phyloP scores from a whole-genome alignment of 2,329 filamentous ascomycete genomes.

The Epichloe gansuensis region DNA sequence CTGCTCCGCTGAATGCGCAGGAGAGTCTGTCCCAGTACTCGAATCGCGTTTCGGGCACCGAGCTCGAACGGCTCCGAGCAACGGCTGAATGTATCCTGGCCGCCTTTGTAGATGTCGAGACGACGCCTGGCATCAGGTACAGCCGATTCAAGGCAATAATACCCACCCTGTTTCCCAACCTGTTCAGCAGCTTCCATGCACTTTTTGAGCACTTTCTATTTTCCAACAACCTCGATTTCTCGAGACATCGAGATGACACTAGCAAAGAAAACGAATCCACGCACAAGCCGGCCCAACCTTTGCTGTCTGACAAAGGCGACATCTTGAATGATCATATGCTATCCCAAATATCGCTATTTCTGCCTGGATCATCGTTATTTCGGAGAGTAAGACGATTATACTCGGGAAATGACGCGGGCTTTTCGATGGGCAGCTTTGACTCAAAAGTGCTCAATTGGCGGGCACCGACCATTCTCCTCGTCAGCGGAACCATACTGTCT shows the following conservation, averaged over 20 bases:
- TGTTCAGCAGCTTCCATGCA: constrained; percentile 55
- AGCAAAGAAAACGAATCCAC: neutral
- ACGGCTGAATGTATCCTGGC: constrained; percentile 53
- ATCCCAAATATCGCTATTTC: constrained; percentile 61
- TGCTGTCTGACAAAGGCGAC: constrained; percentile 39
- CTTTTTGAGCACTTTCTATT: constrained; percentile 68
- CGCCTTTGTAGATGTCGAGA: constrained; percentile 53
- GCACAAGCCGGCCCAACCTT: constrained; percentile 28
- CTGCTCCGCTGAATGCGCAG: constrained; percentile 51
- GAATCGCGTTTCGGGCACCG: constrained; percentile 38
- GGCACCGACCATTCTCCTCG: constrained; percentile 59
- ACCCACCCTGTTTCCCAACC: constrained; percentile 46
- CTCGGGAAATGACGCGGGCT: constrained; percentile 56
- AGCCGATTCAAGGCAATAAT: constrained; percentile 47
- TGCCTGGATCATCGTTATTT: constrained; percentile 52
- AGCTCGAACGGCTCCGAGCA: constrained; percentile 44
- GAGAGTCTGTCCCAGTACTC: constrained; percentile 52
- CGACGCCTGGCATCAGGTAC: constrained; percentile 49
- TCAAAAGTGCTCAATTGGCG: constrained; percentile 66
- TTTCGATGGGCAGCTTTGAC: constrained; percentile 67
- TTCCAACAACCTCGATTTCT: constrained; percentile 56
- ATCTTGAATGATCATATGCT: constrained; percentile 53
- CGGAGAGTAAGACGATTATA: constrained; percentile 54
- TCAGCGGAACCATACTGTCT: constrained; percentile 49
- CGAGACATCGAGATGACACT: constrained; percentile 29